Evolutionary conservation across 2,329 filamentous ascomycete genomes (phyloP), one percentile per base, ranked within the genome.

Genomic region (Fusarium lateritium): DNA sequence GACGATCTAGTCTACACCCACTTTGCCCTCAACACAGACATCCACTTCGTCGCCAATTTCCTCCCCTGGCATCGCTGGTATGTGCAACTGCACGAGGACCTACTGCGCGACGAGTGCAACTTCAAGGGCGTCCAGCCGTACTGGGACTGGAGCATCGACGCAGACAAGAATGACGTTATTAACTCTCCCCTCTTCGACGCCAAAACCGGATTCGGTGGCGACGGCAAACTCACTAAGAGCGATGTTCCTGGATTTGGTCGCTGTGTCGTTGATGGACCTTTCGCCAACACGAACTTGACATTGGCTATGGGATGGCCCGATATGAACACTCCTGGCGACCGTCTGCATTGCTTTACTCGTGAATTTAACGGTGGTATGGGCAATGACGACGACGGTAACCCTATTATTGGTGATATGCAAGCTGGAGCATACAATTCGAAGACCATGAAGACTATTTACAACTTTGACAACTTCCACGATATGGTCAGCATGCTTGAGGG

Each of bases 71-170:
- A 65, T 2, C 62, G 62, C 1, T 65, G 62, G 62, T 65, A 31
- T 10, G 45, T 59, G 14, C 62, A 65, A 9, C 34, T 65, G 2
- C 62, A 65, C 4, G 62, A 65, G 13, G n/a, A 65, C 17, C 15
- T 65, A 5, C 52, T 65, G 1, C 55, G 60, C 9, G 34, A 47
- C n/a, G 62, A 65, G 42, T 65, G 62, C 3, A 19, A 21, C 10
- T 65, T 46, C 4, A 65, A 65, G 34, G 62, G 62, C 11, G 52
- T 52, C 0, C 60, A 65, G 5, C 62, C 62, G 1, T 65, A 65
- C 31, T 65, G 62, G 62, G 62, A 65, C 24, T 65, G 62, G 62
- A 52, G 26, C 3, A 65, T 65, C 7, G 62, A 65, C 13, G 62
- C 44, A 1, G 60, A 65, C 3, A 65, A 65, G 36, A 14, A 33